A percentile compares a stretch with the other conserved stretches of the same genome.
phyloP scores from a whole-genome alignment of 768 basidiomycete species.

The Suillus ampliporus region DNA sequence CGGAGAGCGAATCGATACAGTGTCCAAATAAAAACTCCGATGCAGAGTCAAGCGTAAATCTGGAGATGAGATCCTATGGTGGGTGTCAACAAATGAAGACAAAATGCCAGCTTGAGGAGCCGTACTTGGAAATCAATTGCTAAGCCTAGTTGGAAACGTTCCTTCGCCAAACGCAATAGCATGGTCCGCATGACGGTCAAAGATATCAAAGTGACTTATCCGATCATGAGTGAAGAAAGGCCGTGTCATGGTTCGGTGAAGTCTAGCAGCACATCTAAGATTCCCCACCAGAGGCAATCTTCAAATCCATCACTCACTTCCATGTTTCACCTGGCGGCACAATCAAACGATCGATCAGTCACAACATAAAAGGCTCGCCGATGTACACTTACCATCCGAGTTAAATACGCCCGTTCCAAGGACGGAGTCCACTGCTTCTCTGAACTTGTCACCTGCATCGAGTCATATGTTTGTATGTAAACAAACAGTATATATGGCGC shows the following conservation, averaged over 20 bases:
- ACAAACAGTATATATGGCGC: not conserved
- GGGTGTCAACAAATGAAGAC: not conserved
- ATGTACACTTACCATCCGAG: constrained; percentile 47
- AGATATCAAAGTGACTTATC: constrained; percentile 67
- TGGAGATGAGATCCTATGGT: constrained; percentile 47
- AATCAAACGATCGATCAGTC: constrained; percentile 11
- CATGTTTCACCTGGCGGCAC: constrained; percentile 60
- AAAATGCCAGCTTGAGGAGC: not conserved
- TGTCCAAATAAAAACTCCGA: constrained; percentile 58
- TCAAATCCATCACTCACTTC: constrained; percentile 51
- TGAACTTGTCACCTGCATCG: constrained; percentile 39
- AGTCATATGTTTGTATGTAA: not conserved
- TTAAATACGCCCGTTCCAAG: constrained; percentile 63
- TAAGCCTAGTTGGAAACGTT: constrained; percentile 49
- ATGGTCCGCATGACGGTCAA: constrained; percentile 58
- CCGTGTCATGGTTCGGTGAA: constrained; percentile 70
- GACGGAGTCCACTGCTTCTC: constrained; percentile 35
- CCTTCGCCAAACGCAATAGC: constrained; percentile 50
- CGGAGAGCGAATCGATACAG: constrained; percentile 45
- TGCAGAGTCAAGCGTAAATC: constrained; percentile 59
- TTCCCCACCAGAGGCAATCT: not conserved
- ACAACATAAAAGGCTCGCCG: not conserved
- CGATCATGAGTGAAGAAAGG: constrained; percentile 72
- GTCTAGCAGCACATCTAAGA: constrained; percentile 38
- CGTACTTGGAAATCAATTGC: constrained; percentile 66